Percentiles rank a stretch among this genome's conserved stretches.
These are phyloP conservation scores for Pseudogymnoascus sp. DNA, from an alignment of 2,329 filamentous ascomycete genomes.

Conservation along the genomic window DNA sequence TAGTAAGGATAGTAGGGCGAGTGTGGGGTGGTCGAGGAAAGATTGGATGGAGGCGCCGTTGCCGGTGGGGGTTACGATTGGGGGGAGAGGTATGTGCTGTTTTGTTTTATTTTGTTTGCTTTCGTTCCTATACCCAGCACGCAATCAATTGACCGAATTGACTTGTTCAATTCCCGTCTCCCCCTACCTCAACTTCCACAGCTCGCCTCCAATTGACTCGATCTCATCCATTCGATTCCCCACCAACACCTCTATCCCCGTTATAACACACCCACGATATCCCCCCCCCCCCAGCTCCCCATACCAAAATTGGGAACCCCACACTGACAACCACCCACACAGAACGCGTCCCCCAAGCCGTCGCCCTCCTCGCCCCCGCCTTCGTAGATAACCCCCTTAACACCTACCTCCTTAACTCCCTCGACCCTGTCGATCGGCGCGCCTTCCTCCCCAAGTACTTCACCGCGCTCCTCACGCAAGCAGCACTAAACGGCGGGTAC, in stretches of 20 bases:
- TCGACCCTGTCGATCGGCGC: slow-evolving; percentile 9
- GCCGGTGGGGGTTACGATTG: background rate
- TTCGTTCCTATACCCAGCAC: background rate
- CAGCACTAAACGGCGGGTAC: slow-evolving; percentile 15
- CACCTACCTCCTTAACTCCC: slow-evolving; percentile 15
- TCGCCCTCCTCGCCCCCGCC: background rate
- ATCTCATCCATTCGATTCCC: background rate
- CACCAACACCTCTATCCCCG: background rate
- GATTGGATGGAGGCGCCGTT: background rate
- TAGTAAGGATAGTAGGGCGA: background rate
- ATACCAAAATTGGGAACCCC: background rate
- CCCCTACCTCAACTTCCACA: background rate
- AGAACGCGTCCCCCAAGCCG: background rate
- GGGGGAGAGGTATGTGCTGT: background rate
- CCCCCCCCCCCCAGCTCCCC: background rate
- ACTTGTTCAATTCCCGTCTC: background rate
- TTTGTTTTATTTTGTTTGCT: background rate
- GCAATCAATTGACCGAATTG: background rate
- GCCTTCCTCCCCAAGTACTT: slow-evolving; percentile 17
- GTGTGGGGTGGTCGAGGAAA: background rate
- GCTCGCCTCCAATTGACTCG: background rate
- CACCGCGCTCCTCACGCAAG: slow-evolving; percentile 15
- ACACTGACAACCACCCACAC: background rate
- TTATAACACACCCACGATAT: background rate
- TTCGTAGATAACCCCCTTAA: slow-evolving; percentile 13